Evolutionary conservation across 495 filamentous ascomycete genomes (phyloP), one percentile per base, ranked within the genome.

Genomic region (Penicillium cataractarum): DNA sequence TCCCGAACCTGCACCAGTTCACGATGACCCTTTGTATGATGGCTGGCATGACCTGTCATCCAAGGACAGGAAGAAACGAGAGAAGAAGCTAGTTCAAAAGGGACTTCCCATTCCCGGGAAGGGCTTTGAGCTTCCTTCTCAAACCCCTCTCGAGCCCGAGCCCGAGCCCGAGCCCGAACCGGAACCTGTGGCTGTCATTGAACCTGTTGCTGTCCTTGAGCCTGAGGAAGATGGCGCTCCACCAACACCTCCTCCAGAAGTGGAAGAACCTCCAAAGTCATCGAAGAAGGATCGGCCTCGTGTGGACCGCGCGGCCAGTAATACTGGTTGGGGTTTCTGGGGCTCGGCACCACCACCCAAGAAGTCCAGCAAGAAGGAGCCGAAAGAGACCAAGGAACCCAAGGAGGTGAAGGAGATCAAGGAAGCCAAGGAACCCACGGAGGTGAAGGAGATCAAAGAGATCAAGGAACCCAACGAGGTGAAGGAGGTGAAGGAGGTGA

Each of bases 281-380:
- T 74, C 73, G 13, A 87, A 84, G 70, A 89, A 87, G 62, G 86
- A 88, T 57, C 86, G 87, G 19, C 65, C 85, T 15, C 80, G 81
- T 40, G 78, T 84, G 31, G 84, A 86, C 49, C 83, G 83, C 27
- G 74, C 77, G 12, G 63, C 76, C 27, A 78, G 73, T 27, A 69
- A 71, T 10, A 71, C 78, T 7, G 83, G 83, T 22, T 89, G 87
- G 86, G 85, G 83, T 26, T 83, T 86, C 73, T 87, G 83, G 82
- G 82, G 78, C 50, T 75, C 81, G 6, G 74, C 81, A 17, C 73
- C 85, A 17, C 74, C 81, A 12, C 74, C 82, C n/a, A 79, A 79
- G 60, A 84, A 80, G 64, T 68, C 80, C 15, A 68, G 66, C 22
- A 80, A 82, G 67, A 81, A 79, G 63, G 77, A 81, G 33, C 60